phyloP scores from a whole-genome alignment of 2,329 filamentous ascomycete species.

The Tolypocladium tropicale region DNA sequence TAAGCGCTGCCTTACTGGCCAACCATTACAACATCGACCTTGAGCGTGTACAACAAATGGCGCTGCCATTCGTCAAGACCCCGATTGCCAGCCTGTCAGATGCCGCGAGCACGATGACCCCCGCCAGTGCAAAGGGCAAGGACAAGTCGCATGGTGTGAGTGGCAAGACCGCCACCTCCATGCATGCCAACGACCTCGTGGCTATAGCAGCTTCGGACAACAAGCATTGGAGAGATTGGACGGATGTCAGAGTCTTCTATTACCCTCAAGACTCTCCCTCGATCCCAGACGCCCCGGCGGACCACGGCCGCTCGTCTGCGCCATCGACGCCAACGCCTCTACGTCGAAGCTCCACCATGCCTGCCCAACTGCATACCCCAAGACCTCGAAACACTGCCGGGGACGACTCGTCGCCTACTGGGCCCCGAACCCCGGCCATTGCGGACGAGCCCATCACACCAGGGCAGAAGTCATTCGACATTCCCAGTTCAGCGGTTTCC shows the following conservation, averaged over 20 bases:
- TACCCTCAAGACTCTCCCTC: constrained; percentile 43
- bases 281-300: constrained; percentile 7
- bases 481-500: constrained; percentile 46
- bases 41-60: constrained; percentile 76
- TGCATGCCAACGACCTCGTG: constrained; percentile 77
- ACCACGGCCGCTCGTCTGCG: constrained; percentile 28
- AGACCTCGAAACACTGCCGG: constrained; percentile 20
- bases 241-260: constrained; percentile 69
- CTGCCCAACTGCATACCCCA: constrained; percentile 30
- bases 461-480: constrained; percentile 51
- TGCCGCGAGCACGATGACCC: constrained; percentile 41
- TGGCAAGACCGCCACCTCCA: constrained; percentile 41
- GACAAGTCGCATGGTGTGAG: constrained; percentile 45
- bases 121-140: constrained; percentile 60
- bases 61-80: constrained; percentile 72
- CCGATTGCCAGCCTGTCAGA: constrained; percentile 42
- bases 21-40: constrained; percentile 77
- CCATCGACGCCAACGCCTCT: constrained; percentile 68
- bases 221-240: constrained; percentile 64
- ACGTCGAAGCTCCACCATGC: constrained; percentile 54
- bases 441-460: constrained; percentile 22
- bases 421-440: constrained; percentile 28
- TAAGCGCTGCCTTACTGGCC: constrained; percentile 63
- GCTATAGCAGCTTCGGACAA: constrained; percentile 56
- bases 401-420: constrained; percentile 40